Evolutionary conservation across 257 asterid genomes (phyloP).

Genomic region (Gentiana macrophylla): DNA sequence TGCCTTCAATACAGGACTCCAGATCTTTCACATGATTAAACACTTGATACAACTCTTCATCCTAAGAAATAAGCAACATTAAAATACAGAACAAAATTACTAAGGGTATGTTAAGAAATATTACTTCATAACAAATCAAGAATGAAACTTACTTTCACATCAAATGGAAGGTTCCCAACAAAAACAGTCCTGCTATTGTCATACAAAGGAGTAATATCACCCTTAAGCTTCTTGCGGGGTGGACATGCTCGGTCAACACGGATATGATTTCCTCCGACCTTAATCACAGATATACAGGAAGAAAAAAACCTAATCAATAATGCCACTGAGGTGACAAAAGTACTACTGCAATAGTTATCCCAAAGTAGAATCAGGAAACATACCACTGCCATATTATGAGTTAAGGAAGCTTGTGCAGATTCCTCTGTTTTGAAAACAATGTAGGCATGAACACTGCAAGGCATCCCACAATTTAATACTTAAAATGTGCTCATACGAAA

Average conservation of each 20-base stretch:
- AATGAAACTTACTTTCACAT: slow-evolving; percentile 54
- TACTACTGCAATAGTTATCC: not conserved
- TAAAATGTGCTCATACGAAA: not conserved
- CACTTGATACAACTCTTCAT: slow-evolving; percentile 80
- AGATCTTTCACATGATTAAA: slow-evolving; percentile 55
- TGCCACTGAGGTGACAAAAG: not conserved
- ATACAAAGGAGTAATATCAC: slow-evolving; percentile 47
- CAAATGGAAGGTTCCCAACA: slow-evolving; percentile 93
- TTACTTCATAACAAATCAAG: not conserved
- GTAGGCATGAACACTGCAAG: slow-evolving; percentile 84
- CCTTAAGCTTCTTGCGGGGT: slow-evolving; percentile 91
- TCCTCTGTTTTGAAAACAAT: slow-evolving; percentile 82
- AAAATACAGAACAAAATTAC: slow-evolving; percentile 9
- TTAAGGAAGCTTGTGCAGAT: slow-evolving; percentile 75
- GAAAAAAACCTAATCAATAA: not conserved
- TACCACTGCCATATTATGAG: slow-evolving; percentile 94
- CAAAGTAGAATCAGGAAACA: slow-evolving; percentile 5
- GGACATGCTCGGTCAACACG: slow-evolving; percentile 99
- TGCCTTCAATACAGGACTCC: slow-evolving; percentile 72
- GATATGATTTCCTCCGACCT: slow-evolving; percentile 91
- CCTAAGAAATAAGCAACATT: slow-evolving; percentile 24
- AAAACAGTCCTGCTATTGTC: slow-evolving; percentile 80
- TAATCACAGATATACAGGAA: slow-evolving; percentile 2
- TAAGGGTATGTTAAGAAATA: not conserved
- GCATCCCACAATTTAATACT: not conserved